A percentile compares a stretch with the other conserved stretches of the same genome.
Conservation (phyloP, 805 yeast genomes). For the Metschnikowia baotianmanensis region DNA sequence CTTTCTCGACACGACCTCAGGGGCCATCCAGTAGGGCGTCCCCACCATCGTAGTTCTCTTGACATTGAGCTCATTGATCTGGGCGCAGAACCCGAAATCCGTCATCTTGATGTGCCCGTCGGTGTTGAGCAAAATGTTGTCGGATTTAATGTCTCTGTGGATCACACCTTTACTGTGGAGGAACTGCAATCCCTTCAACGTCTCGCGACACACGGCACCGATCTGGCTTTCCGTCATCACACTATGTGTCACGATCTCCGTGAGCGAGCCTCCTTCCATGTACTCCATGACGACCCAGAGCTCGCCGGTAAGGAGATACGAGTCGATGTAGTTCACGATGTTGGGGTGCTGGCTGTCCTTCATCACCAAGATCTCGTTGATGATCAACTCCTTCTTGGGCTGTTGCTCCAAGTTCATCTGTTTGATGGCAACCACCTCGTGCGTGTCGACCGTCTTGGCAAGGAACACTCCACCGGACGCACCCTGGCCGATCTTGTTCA, state of each 20-base stretch:
- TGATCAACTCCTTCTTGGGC: constrained; percentile 92
- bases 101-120: constrained; percentile 91
- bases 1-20: constrained; percentile 92
- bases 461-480: constrained; percentile 97
- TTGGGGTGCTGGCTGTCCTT: constrained; percentile 21
- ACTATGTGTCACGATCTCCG: constrained; percentile 90
- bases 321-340: constrained; percentile 21
- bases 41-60: constrained; percentile 99
- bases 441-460: constrained; percentile 54
- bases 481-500: constrained; percentile 93
- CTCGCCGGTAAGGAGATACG: constrained; percentile 58
- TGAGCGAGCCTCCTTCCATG: constrained; percentile 97
- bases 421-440: constrained; percentile 74
- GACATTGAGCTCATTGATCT: constrained; percentile 69
- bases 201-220: constrained; percentile 91
- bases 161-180: constrained; percentile 90
- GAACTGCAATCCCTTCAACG: constrained; percentile 80
- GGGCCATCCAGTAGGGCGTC: constrained; percentile 99
- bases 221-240: constrained; percentile 92
- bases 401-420: constrained; percentile 95
- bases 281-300: constrained; percentile 99
- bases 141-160: constrained; percentile 95
- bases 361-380: constrained; percentile 32
- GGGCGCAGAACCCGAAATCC: constrained; percentile 97
- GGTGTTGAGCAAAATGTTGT: constrained; percentile 79